Evolutionary conservation across 2,329 filamentous ascomycete genomes (phyloP), one percentile per base, ranked within the genome.

Genomic region (Berkeleyomyces rouxiae): DNA sequence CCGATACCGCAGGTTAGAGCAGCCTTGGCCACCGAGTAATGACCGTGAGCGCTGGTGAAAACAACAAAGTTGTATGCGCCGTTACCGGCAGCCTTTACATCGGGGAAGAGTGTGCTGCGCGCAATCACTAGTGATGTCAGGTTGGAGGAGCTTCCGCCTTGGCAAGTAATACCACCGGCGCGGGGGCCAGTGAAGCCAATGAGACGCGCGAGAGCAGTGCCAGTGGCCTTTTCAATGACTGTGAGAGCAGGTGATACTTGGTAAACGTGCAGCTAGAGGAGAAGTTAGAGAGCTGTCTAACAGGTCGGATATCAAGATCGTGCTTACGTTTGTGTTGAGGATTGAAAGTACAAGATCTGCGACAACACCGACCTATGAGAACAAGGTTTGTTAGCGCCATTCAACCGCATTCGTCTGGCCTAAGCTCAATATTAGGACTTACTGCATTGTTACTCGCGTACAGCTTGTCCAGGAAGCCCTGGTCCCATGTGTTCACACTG

Each of bases 401-500:
- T 51, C 23, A 68, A 42, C 23, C 23, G 67, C 55, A 16, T 63
- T 43, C 33, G 4, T 59, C 39, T 4, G 10, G n/a, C 33, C 13
- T 59, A 10, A 23, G n/a, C 10, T n/a, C 37, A n/a, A 58, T 4
- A 43, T 6, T 2, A 7, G 16, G 13, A 73, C 80, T 65, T 70
- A 86, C 85, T 49, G 92, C 86, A 70, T 93, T 93, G 46, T 89
- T 95, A 67, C 86, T 86, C n/a, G 87, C 83, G 73, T 96, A 97
- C 16, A 97, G 78, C 75, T 99, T 97, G 74, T 96, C 91, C 70
- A 97, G 75, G 74, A 97, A 99, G 9, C 92, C 92, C 73, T 96
- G 91, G 70, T 95, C 88, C 88, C 91, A 97, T n/a, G 92, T 96
- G 74, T 99, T 99, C 70, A 97, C 92, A 70, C 87, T 93, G 73